These are phyloP conservation scores for Botrytis cinerea DNA, from an alignment of 2,329 filamentous ascomycete species.

Conservation along the genomic window DNA sequence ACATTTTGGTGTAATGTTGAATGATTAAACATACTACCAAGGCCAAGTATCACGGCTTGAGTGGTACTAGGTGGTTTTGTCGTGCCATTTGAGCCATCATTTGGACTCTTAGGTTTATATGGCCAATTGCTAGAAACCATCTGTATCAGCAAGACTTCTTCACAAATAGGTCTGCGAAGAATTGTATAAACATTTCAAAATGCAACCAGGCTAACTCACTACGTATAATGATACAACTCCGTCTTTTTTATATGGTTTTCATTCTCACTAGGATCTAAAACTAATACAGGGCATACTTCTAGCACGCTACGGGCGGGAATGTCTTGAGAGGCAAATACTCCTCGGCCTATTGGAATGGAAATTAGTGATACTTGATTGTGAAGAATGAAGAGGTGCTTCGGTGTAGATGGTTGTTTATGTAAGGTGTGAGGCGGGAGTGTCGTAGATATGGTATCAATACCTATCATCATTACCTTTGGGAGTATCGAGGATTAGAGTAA, in stretches of 20 bases:
- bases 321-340: conserved; percentile 50
- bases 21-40: conserved; percentile 62
- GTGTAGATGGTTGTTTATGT: not conserved
- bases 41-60: conserved; percentile 49
- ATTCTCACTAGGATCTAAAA: conserved; percentile 52
- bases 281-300: conserved; percentile 54
- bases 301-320: conserved; percentile 52
- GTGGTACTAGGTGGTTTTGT: not conserved
- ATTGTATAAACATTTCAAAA: not conserved
- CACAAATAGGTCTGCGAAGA: not conserved
- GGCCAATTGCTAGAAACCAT: conserved; percentile 29
- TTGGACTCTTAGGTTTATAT: conserved; percentile 24
- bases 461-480: conserved; percentile 49
- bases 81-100: conserved; percentile 49
- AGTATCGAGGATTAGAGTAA: conserved; percentile 50
- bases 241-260: conserved; percentile 53
- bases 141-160: not conserved
- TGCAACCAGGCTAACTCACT: conserved; percentile 44
- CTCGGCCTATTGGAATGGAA: conserved; percentile 48
- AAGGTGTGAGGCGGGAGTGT: not conserved
- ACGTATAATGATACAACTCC: conserved; percentile 57
- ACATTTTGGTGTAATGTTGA: conserved; percentile 54
- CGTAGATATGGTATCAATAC: not conserved
- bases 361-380: not conserved
- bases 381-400: not conserved